Conservation (phyloP, 2,329 filamentous ascomycete species). For the Arthrobotrys conoides region DNA sequence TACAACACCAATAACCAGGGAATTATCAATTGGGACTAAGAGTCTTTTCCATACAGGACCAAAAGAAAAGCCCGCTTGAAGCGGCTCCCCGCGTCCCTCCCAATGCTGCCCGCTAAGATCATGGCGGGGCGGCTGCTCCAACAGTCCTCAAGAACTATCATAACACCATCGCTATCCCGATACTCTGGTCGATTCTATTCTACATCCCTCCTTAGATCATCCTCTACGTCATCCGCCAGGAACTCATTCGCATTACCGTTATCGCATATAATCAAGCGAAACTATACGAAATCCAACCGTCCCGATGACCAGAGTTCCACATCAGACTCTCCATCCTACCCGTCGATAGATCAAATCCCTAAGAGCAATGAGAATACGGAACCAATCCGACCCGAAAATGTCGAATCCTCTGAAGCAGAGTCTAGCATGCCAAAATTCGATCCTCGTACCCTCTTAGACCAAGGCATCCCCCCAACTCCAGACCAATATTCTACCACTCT, state of each 20-base stretch:
- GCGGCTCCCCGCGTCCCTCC: constrained; percentile 15
- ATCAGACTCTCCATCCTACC: constrained; percentile 6
- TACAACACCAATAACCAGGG: too few relatives aligned
- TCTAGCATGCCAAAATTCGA: constrained; percentile 42
- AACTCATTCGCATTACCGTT: constrained; percentile 10
- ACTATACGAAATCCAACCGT: constrained; percentile 5
- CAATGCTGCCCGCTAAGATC: constrained; percentile 49
- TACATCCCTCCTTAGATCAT: constrained; percentile 27
- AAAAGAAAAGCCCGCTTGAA: neutral
- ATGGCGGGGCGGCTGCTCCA: constrained; percentile 59
- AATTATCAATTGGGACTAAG: neutral
- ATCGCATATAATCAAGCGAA: constrained; percentile 34
- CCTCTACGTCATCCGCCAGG: neutral
- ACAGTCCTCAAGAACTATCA: constrained; percentile 13
- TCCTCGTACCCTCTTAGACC: constrained; percentile 55
- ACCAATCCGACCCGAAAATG: neutral
- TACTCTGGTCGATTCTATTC: constrained; percentile 43
- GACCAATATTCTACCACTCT: constrained; percentile 53
- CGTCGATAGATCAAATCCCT: constrained; percentile 31
- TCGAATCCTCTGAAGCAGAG: constrained; percentile 25
- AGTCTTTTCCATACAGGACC: neutral
- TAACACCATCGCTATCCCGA: constrained; percentile 23
- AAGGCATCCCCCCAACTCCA: constrained; percentile 59
- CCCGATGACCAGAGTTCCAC: constrained; percentile 9
- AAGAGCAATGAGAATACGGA: constrained; percentile 7